Evolutionary conservation across 2,329 filamentous ascomycete species (phyloP).

Genomic region (Sporothrix pseudoabietina): DNA sequence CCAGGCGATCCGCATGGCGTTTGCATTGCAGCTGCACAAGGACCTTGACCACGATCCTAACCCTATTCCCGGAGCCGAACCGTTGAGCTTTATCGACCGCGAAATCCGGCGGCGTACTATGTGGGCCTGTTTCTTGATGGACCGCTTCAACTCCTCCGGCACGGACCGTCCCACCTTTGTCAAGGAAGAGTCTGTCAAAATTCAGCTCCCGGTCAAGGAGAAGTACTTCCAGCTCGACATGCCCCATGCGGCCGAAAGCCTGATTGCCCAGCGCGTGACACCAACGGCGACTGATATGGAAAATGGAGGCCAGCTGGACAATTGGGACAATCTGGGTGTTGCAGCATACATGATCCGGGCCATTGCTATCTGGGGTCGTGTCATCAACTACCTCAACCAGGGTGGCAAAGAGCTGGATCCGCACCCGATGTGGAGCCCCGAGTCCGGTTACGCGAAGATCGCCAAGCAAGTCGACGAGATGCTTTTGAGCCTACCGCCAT

Average conservation of each 20-base stretch:
- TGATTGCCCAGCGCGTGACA: slow-evolving; percentile 58
- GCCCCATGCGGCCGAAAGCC: slow-evolving; percentile 79
- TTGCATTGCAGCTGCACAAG: slow-evolving; percentile 88
- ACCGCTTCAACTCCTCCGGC: slow-evolving; percentile 94
- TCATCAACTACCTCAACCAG: slow-evolving; percentile 87
- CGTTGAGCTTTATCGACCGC: slow-evolving; percentile 85
- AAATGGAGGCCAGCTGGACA: slow-evolving; percentile 66
- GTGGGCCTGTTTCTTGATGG: slow-evolving; percentile 99
- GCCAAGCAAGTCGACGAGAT: slow-evolving; percentile 72
- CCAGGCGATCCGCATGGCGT: slow-evolving; percentile 95
- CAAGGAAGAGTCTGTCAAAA: slow-evolving; percentile 82
- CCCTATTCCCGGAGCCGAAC: slow-evolving; percentile 61
- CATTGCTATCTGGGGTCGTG: slow-evolving; percentile 85
- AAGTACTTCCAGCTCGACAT: slow-evolving; percentile 89
- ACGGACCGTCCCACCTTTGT: slow-evolving; percentile 91
- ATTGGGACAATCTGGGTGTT: slow-evolving; percentile 88
- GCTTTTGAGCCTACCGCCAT: slow-evolving; percentile 66
- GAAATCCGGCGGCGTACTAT: slow-evolving; percentile 92
- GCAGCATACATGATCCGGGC: slow-evolving; percentile 85
- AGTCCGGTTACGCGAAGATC: slow-evolving; percentile 75
- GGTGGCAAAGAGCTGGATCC: slow-evolving; percentile 80
- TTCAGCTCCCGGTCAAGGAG: slow-evolving; percentile 89
- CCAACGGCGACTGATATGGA: slow-evolving; percentile 51
- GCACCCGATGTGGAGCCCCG: slow-evolving; percentile 76
- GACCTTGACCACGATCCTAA: slow-evolving; percentile 82